Evolutionary conservation across 768 basidiomycete species (phyloP), one percentile per base, ranked within the genome.

Genomic region (Lanmaoa pseudosensibilis): DNA sequence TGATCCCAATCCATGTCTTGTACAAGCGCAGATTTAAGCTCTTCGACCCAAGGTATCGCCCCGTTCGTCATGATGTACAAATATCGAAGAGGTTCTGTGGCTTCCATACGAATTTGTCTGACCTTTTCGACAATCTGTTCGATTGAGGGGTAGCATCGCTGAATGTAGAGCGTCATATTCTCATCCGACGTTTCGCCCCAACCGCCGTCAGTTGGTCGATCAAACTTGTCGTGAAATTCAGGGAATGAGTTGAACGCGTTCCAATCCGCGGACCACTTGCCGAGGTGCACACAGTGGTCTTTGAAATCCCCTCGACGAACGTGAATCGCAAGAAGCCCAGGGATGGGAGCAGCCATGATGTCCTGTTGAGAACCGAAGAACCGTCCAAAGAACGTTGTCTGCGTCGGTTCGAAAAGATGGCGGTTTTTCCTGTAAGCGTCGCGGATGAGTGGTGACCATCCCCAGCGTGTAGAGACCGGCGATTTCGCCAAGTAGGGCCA

Each of bases 11-110:
- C 23, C 18, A 56, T 60, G 39, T 68, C 54, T n/a, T 52, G 52
- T 27, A 36, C 55, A 38, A 84, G 57, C 25, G 75, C 74, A 0
- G 34, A 54, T 56, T 75, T 75, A 8, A 83, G 74, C 39, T 73
- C 69, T 16, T 62, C 56, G 2, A 82, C 71, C 80, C 80, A 84
- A 21, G 61, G 54, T 3, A 51, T 48, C 15, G 72, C 56, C 3
- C 72, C 83, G 55, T 83, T 82, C 53, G 83, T 78, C 69, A 81
- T 71, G 51, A 83, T 69, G 57, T 81, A 83, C 23, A 83, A 30
- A 18, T 70, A 61, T 38, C 66, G 62, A 32, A 83, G 71, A 13
- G 60, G 60, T 2, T 61, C 53, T 10, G 59, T 50, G 10, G 61
- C 43, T 13, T 60, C 68, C 5, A 38, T 45, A 6, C 72, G 74